Base-by-base conservation (phyloP, 2,329 filamentous ascomycete species). In the Ophiostoma populinum region DNA sequence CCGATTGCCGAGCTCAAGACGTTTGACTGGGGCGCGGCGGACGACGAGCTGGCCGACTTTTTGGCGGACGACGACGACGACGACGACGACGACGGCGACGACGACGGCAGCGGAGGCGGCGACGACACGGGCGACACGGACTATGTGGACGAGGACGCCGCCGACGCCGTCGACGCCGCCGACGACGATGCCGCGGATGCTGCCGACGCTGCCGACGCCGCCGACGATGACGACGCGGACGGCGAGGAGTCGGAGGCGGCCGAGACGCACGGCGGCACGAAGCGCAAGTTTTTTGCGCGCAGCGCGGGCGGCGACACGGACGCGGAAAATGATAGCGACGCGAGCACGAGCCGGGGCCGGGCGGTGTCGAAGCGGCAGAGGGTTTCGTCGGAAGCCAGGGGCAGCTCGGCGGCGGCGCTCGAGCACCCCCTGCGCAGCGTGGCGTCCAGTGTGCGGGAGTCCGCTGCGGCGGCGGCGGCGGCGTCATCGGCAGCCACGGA, bases 41-140 rank as follows among this genome's bases (percentile, higher is more conserved):
- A 83, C 43, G 74, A 79, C 39, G 83, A 92, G 47, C 58, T 92
- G 8, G 70, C 69, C 11, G 80, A 82, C 30, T 86, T 90, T 45
- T 57, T 90, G 44, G 67, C 66, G 8, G 57, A 59, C 6, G 67
- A 63, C 18, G 63, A 57, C 2, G 66, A 65, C 1, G 62, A 61
- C 28, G 63, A 62, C 10, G 61, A 59, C 2, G 60, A 55, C 0
- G 51, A 51, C 0, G 50, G 48, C 3, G 47, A 47, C 1, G 49
- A 48, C 2, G 45, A 43, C 1, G 47, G 44, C 2, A n/a, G n/a
- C n/a, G 41, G 41, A 4, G 42, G 15, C 42, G 49, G 52, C 5
- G 50, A 43, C 5, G 51, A 51, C 2, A 52, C 54, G 9, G 52
- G 7, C 18, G 20, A 2, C n/a, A 22, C 15, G 19, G 19, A 24